Base-by-base conservation (phyloP, 2,329 filamentous ascomycete genomes). In the Verticillium zaregamsianum region DNA sequence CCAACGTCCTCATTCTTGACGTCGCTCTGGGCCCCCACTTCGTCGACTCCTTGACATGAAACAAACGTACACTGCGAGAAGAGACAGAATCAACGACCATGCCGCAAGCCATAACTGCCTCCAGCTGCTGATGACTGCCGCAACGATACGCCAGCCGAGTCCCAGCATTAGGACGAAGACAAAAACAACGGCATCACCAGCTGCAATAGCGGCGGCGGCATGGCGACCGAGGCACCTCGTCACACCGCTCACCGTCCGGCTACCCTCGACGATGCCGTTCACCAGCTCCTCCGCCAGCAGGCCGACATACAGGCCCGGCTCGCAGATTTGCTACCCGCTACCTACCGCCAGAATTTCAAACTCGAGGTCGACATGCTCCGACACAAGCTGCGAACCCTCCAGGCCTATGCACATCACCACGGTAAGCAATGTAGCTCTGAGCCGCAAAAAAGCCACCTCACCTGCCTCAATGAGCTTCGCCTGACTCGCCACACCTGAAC, bases 291-390 rank as follows among this genome's bases (percentile, higher is more conserved):
- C 63, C 78, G 80, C 65, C 82, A 85, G 70, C 81, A 83, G 68
- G 79, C 79, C 68, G 80, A 82, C 64, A 81, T 84, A 67, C 79
- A 83, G 67, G 77, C 81, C 64, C 79, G 79, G 69, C 75, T 84
- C 59, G 77, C 79, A 61, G 75, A 75, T 63, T 71, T 84, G 57
- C 74, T 84, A 17, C 79, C 80, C 60, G 74, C 75, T 66, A 80
- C 78, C 65, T 79, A 81, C 73, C 77, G 77, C 57, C 75, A 79
- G 59, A 79, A 83, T 69, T 72, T 78, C 66, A 77, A 76, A 64
- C 65, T 77, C 57, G 84, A 86, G 74, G 73, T 84, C 32, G 76
- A 79, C 59, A 84, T 85, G 80, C 74, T 87, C 67, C 82, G 80
- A 63, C 79, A 83, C 71, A 86, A 86, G 71, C 73, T 81, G 61